Evolutionary conservation across 768 basidiomycete species (phyloP), one percentile per base, ranked within the genome.

Genomic region (Leccinum fibrillosum): DNA sequence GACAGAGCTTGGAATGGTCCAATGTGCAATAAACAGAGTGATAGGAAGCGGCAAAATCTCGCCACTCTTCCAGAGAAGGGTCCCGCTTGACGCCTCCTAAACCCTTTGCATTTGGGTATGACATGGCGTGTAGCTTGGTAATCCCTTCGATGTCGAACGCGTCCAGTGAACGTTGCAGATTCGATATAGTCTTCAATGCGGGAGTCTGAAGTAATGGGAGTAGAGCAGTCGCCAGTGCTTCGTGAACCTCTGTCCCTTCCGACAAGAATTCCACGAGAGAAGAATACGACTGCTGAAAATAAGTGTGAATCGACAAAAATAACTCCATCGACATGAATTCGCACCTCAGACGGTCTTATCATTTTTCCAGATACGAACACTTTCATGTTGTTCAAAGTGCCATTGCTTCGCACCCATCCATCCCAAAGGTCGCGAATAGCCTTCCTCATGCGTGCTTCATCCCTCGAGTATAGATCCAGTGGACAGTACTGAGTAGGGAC

Each of bases 111-210:
- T 54, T 26, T 21, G 55, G 57, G 13, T 12, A 26, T 56, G 60
- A 53, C 62, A 56, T 74, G 69, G 55, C 39, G 70, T 70, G 37
- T 4, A 86, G 66, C 54, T 76, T 72, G 37, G 75, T 76, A 19
- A 97, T 77, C 2, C 92, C 91, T 64, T 96, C 93, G 60, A 97
- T 88, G 68, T 95, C 94, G 45, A 93, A 80, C 6, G 82, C 72
- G 70, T 97, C 94, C 23, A 98, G 82, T 4, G 80, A 82, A 25
- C 86, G 80, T 69, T 97, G 93, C 4, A 94, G 79, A 21, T 69
- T 66, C 2, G 81, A 78, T 42, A 94, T 74, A 4, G 72, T 80
- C 11, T 56, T 66, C 35, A 93, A 78, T 32, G 86, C 77, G 12
- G 80, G 79, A 2, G 82, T 84, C 12, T 68, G 60, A 48, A 82